These are phyloP conservation scores for Heterococcus sp. DNA, from an alignment of 108 stramenopile genomes.

Conservation along the genomic window DNA sequence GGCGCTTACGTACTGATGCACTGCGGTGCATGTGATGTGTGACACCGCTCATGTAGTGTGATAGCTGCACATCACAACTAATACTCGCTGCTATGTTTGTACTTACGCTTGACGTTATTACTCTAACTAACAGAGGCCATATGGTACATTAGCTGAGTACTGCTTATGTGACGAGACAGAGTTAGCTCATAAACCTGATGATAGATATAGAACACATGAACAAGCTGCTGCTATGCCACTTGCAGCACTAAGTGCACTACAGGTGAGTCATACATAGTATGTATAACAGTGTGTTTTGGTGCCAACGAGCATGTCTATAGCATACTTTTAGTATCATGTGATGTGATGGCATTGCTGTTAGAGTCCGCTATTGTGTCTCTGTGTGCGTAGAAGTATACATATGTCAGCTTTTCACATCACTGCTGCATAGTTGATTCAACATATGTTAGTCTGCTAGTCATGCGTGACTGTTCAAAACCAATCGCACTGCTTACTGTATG, in stretches of 20 bases:
- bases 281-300: neutral
- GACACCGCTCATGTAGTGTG: too few relatives aligned
- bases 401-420: neutral
- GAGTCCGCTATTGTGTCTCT: neutral
- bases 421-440: neutral
- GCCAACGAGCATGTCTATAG: neutral
- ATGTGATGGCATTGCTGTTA: neutral
- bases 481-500: neutral
- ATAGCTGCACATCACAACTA: too few relatives aligned
- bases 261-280: neutral
- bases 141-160: neutral
- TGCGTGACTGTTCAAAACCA: too few relatives aligned
- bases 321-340: neutral
- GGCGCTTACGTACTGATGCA: too few relatives aligned
- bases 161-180: neutral
- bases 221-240: neutral
- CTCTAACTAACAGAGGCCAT: too few relatives aligned
- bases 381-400: neutral
- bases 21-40: too few relatives aligned
- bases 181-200: neutral
- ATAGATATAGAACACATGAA: neutral
- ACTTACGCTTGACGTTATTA: too few relatives aligned
- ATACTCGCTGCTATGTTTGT: too few relatives aligned
- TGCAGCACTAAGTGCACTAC: neutral
- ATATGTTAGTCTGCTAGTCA: neutral